Percentiles rank a stretch among this genome's conserved stretches.
Evolutionary conservation across 371 early-diverging fungal genomes (phyloP).

Genomic region (Lichtheimia corymbifera): DNA sequence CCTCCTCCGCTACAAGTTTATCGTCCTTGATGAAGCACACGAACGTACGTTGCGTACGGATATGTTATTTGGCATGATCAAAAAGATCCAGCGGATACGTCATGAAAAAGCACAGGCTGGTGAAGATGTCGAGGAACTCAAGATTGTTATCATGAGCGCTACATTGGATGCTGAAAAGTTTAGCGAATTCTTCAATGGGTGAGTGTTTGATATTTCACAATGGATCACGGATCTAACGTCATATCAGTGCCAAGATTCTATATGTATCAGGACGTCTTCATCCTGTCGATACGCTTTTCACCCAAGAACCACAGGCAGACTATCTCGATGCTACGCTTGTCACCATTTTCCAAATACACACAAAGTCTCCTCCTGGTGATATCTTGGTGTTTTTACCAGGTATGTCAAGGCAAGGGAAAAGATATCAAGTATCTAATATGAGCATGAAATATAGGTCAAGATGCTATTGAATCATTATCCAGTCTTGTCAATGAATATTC

Average conservation of each 20-base stretch:
- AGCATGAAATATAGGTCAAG: conserved; percentile 49
- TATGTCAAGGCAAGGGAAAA: conserved; percentile 12
- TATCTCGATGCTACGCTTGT: conserved; percentile 90
- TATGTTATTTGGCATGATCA: conserved; percentile 94
- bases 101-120: conserved; percentile 41
- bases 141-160: conserved; percentile 97
- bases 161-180: conserved; percentile 94
- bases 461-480: conserved; percentile 89
- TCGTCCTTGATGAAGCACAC: conserved; percentile 99
- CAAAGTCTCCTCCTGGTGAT: conserved; percentile 85
- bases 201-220: conserved; percentile 14
- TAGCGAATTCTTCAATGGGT: conserved; percentile 82
- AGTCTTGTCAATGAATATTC: conserved; percentile 75
- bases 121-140: conserved; percentile 64
- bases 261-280: conserved; percentile 86
- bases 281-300: conserved; percentile 85
- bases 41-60: conserved; percentile 98
- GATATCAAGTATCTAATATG: not conserved
- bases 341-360: conserved; percentile 88
- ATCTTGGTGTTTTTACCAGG: conserved; percentile 94
- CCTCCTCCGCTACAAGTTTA: conserved; percentile 78
- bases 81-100: conserved; percentile 77
- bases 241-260: conserved; percentile 68
- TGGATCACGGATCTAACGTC: not conserved
- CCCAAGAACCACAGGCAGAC: conserved; percentile 79